Percentiles rank a stretch among this genome's conserved stretches.
phyloP scores from a whole-genome alignment of 352 stramenopile genomes.

The Pythium scleroteichum region DNA sequence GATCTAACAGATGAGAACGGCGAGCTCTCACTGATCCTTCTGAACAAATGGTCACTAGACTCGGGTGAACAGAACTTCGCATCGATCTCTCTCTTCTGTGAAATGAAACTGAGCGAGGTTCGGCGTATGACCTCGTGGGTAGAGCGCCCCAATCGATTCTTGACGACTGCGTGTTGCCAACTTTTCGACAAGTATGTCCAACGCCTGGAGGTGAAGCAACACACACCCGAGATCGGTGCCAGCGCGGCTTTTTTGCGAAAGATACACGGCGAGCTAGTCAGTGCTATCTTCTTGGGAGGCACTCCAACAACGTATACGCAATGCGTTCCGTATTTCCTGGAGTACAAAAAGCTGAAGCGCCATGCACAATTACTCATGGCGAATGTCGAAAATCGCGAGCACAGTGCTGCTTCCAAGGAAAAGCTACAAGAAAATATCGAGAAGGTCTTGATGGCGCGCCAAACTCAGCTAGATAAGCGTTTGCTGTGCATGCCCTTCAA shows the following conservation, averaged over 20 bases:
- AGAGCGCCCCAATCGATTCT: constrained; percentile 73
- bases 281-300: constrained; percentile 55
- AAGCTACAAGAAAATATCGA: constrained; percentile 47
- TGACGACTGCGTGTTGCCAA: constrained; percentile 70
- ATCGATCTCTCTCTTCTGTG: constrained; percentile 71
- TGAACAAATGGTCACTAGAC: constrained; percentile 70
- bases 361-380: constrained; percentile 53
- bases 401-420: constrained; percentile 37
- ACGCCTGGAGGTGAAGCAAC: constrained; percentile 11
- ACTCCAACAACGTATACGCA: constrained; percentile 9
- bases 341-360: constrained; percentile 57
- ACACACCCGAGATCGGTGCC: constrained; percentile 27
- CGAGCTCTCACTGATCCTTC: constrained; percentile 58
- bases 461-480: constrained; percentile 17
- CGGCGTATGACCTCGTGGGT: constrained; percentile 74
- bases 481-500: constrained; percentile 45
- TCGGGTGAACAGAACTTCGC: constrained; percentile 52
- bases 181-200: constrained; percentile 66
- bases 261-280: constrained; percentile 50
- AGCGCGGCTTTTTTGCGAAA: constrained; percentile 51
- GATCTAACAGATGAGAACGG: constrained; percentile 56
- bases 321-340: constrained; percentile 66
- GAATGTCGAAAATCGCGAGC: constrained; percentile 55
- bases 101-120: constrained; percentile 81
- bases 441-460: constrained; percentile 34